Evolutionary conservation across 306 rosid species (phyloP).

Genomic region (Sesbania bispinosa): DNA sequence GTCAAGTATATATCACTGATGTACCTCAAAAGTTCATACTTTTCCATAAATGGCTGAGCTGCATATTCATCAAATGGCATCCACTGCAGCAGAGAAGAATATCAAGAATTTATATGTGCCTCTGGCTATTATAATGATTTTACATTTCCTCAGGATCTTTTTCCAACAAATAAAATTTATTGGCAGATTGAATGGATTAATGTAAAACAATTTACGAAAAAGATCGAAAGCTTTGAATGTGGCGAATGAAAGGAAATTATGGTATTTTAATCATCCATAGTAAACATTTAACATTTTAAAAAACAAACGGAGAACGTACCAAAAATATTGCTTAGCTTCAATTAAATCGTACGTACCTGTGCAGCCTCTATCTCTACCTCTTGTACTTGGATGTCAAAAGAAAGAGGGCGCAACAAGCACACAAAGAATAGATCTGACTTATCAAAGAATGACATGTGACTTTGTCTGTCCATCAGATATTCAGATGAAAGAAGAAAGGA

Average conservation of each 20-base stretch:
- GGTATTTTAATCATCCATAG: conserved; percentile 2
- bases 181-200: not conserved
- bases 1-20: conserved; percentile 43
- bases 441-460: conserved; percentile 66
- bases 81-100: conserved; percentile 65
- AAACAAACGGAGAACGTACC: not conserved
- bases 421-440: conserved; percentile 81
- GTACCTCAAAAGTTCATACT: conserved; percentile 37
- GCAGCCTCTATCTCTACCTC: conserved; percentile 80
- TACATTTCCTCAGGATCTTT: not conserved
- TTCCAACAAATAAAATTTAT: not conserved
- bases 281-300: not conserved
- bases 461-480: conserved; percentile 54
- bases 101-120: not conserved
- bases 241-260: not conserved
- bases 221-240: too few relatives aligned
- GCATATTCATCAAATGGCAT: conserved; percentile 70
- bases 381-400: conserved; percentile 62
- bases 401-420: conserved; percentile 69
- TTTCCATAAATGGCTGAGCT: conserved; percentile 55
- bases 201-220: not conserved
- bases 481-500: conserved; percentile 5
- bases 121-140: not conserved
- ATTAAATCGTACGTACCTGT: conserved; percentile 39
- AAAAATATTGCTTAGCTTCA: not conserved